phyloP scores from a whole-genome alignment of 2,329 filamentous ascomycete genomes.

The Neonectria faginata region DNA sequence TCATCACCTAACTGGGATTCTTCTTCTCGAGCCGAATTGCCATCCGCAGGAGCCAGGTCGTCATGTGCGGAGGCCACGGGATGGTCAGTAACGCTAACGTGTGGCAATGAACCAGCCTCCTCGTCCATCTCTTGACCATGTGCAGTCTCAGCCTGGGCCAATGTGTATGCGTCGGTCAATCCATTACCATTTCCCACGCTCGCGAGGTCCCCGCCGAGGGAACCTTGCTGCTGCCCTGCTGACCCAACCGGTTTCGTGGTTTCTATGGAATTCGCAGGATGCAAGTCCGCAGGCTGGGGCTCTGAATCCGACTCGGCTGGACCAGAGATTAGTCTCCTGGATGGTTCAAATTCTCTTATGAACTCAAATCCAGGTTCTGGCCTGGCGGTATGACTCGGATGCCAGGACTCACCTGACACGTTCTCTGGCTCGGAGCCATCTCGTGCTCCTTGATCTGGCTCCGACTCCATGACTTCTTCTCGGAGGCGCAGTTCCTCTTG shows the following conservation, averaged over 20 bases:
- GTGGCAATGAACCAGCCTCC: neutral
- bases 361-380: conserved; percentile 14
- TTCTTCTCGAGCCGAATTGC: neutral
- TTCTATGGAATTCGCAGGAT: conserved; percentile 5
- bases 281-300: conserved; percentile 4
- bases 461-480: conserved; percentile 41
- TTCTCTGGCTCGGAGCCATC: conserved; percentile 33
- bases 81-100: neutral
- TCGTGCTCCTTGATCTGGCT: conserved; percentile 27
- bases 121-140: conserved; percentile 2
- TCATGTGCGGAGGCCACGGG: neutral
- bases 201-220: conserved; percentile 24
- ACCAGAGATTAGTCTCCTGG: conserved; percentile 30
- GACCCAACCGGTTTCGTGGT: neutral
- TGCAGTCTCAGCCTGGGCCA: neutral
- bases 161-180: neutral
- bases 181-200: neutral
- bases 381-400: conserved; percentile 7
- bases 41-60: conserved; percentile 7
- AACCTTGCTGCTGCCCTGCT: conserved; percentile 16
- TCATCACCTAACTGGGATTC: conserved; percentile 7
- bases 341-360: conserved; percentile 2
- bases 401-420: conserved; percentile 29
- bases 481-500: conserved; percentile 51
- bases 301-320: conserved; percentile 27